These are phyloP conservation scores for Carex cristatella DNA, from an alignment of 176 grass and related monocot genomes.

Conservation along the genomic window DNA sequence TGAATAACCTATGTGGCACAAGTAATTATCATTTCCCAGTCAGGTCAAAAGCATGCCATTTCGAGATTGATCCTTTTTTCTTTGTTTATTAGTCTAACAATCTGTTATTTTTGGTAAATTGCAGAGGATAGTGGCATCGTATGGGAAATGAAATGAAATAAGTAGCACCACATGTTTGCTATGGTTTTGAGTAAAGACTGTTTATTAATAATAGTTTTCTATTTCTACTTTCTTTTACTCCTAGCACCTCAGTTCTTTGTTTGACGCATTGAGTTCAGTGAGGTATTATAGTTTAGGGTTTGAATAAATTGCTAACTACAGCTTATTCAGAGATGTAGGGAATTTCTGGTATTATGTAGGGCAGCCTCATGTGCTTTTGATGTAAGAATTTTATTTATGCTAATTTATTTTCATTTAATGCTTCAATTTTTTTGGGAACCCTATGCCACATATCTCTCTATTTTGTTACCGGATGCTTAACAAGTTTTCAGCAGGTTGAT, in stretches of 20 bases:
- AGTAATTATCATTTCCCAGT: not conserved
- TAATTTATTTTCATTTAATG: not conserved
- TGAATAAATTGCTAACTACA: not conserved
- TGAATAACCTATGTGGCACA: not conserved
- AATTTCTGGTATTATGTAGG: not conserved
- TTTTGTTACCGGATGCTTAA: not conserved
- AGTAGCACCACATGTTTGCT: not conserved
- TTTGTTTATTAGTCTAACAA: conserved; percentile 10
- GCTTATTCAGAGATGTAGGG: not conserved
- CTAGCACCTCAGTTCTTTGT: not conserved
- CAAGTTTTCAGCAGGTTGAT: too few relatives aligned
- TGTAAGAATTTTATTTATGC: not conserved
- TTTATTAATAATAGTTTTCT: not conserved
- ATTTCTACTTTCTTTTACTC: not conserved
- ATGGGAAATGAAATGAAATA: conserved; percentile 64
- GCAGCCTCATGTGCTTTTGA: not conserved
- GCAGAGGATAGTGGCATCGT: conserved; percentile 75
- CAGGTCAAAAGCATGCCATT: not conserved
- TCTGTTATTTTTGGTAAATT: conserved; percentile 34
- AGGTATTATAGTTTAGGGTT: not conserved
- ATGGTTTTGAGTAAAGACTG: not conserved
- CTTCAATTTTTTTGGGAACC: not conserved
- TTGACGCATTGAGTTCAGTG: not conserved
- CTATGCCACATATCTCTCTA: not conserved
- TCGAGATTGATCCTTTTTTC: not conserved